Conservation (phyloP, 495 filamentous ascomycete genomes). For the Podospora didyma region DNA sequence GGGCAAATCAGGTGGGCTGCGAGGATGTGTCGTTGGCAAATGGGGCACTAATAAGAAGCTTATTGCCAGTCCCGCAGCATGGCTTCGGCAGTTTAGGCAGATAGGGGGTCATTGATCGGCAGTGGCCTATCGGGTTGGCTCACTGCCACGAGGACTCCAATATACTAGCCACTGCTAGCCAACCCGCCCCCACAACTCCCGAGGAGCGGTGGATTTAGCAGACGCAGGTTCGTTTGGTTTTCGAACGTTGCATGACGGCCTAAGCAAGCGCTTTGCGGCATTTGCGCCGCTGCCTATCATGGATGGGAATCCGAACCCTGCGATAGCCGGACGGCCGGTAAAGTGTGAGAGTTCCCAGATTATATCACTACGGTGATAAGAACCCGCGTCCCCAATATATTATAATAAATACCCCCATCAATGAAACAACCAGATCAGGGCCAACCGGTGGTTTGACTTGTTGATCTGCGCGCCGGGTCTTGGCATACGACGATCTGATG, state of each 20-base stretch:
- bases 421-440: no score
- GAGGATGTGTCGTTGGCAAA: background rate
- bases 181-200: no score
- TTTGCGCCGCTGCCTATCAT: background rate
- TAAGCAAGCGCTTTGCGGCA: constrained; percentile 8
- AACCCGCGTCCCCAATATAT: background rate
- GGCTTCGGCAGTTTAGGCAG: constrained; percentile 4
- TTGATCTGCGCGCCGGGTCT: no score
- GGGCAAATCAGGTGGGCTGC: background rate
- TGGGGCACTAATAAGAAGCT: background rate
- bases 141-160: background rate
- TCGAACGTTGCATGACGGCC: background rate
- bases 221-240: background rate
- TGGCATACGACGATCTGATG: background rate
- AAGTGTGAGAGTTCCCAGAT: background rate
- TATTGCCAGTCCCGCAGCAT: constrained; percentile 2
- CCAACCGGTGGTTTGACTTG: no score
- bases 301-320: background rate
- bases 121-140: constrained; percentile 1
- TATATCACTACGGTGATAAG: background rate
- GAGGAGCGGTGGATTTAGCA: no score
- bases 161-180: no score
- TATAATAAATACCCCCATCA: no score
- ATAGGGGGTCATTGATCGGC: background rate
- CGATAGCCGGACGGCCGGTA: background rate